Base-by-base conservation (phyloP, 805 yeast genomes). In the Starmerella apis region DNA sequence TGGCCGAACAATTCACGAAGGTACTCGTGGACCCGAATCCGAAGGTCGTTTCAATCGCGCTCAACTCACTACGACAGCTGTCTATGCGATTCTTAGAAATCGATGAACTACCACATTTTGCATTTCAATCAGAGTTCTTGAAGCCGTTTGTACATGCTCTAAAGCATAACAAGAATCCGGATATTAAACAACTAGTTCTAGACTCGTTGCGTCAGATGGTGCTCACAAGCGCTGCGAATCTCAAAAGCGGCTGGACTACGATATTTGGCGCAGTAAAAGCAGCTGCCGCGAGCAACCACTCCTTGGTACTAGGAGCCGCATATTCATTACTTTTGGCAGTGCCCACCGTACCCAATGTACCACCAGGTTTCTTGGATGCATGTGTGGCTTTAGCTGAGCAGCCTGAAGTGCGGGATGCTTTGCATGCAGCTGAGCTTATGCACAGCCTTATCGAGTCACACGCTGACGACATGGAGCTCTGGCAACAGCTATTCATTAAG, bases 161-260 rank as follows among this genome's bases (percentile, higher is more conserved):
- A 59, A 66, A 71, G 48, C 77, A 86, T 62, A 83, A 85, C 54
- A 72, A 73, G 13, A 78, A 81, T 27, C 64, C 74, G 9, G 83
- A 80, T 47, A 90, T 87, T 24, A 84, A 83, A 62, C 92, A 84
- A 49, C 80, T 90, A 87, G 87, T 86, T 8, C 71, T 92, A 51
- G 95, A 88, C 58, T 88, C 96, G 67, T 75, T 90, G 58, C 78
- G 80, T 56, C 90, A 86, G 61, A 81, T 94, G 80, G 79, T 92
- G 35, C 70, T 78, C 54, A 80, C 86, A 23, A 83, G 86, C 60
- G 78, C 88, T 3, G 70, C 68, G 14, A 75, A 77, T 51, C 83
- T 92, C 56, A 81, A 79, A 62, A 87, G 96, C 18, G 99, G 99
- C 42, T 92, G 99, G 99, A 78, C 77, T 53, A 80, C 97, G 0